Base-by-base conservation (phyloP, 1,284 basidiomycete species). In the Trichosporon ovoides region DNA sequence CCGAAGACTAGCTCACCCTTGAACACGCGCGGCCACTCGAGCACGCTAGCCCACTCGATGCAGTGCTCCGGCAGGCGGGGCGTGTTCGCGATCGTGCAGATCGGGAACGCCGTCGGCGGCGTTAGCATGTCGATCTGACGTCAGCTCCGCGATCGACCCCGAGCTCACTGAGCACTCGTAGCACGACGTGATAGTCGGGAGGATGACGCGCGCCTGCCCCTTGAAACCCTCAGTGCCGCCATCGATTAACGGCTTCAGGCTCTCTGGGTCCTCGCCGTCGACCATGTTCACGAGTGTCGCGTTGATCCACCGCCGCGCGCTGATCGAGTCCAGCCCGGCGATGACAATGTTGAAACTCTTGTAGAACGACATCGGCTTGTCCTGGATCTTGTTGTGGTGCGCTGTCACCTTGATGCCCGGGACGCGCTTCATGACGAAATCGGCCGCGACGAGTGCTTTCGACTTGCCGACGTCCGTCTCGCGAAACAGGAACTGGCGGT, bases 161-260 rank as follows among this genome's bases (percentile, higher is more conserved):
- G 31, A 3, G 66, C 75, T 55, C 38, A 76, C 76, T 3, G 91
- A 92, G 75, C 96, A 99, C 77, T 99, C 96, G 72, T 98, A 98
- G 76, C 96, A 99, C 10, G 92, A 94, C 4, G 93, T 88, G 60
- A 98, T 84, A 0, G 91, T 94, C 0, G 96, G 96, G 16, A 99
- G 81, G 67, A 99, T 98, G 49, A 98, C 95, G 59, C 95, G 85
- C 38, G 95, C 91, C 79, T 99, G 96, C 13, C 96, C 96, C 79
- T 94, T 96, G 84, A 99, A 98, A 31, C 95, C 96, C 84, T 99
- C 96, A 1, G 96, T 98, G 43, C 96, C 96, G 35, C 96, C 96
- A 71, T 99, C 96, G 68, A 99, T 97, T 38, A 99, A 82, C n/a
- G 96, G 96, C 72, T 98, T 98, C 70, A 98, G 73, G 66, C 89